Conservation (phyloP, 805 yeast species). For the Pichia pseudocactophila region DNA sequence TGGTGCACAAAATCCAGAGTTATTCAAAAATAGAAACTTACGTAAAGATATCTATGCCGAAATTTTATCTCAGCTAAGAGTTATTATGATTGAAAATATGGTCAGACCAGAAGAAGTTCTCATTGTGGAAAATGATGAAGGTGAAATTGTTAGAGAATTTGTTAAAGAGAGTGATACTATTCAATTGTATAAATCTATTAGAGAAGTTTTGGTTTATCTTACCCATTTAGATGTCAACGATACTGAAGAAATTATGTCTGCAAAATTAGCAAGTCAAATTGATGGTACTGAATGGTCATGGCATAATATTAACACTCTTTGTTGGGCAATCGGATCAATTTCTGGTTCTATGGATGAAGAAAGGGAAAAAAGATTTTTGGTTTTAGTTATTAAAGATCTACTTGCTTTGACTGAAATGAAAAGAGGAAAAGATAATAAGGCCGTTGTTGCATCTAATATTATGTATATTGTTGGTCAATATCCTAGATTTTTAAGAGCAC, state of each 20-base stretch:
- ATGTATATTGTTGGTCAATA: slow-evolving; percentile 99
- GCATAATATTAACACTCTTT: slow-evolving; percentile 92
- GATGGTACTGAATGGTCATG: slow-evolving; percentile 99
- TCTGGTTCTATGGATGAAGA: slow-evolving; percentile 99
- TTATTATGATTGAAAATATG: slow-evolving; percentile 95
- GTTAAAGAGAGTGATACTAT: slow-evolving; percentile 96
- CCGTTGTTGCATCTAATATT: slow-evolving; percentile 98
- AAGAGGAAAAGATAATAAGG: slow-evolving; percentile 95
- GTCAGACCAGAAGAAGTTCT: slow-evolving; percentile 97
- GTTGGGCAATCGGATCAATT: slow-evolving; percentile 99
- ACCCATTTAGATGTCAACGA: slow-evolving; percentile 93
- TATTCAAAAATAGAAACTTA: slow-evolving; percentile 68
- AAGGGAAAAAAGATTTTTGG: slow-evolving; percentile 90
- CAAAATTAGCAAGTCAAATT: slow-evolving; percentile 82
- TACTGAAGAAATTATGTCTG: slow-evolving; percentile 89
- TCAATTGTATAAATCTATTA: slow-evolving; percentile 87
- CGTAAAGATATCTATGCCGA: slow-evolving; percentile 80
- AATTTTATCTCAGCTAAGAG: slow-evolving; percentile 72
- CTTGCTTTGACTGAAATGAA: slow-evolving; percentile 90
- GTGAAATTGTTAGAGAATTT: slow-evolving; percentile 95
- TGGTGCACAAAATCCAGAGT: slow-evolving; percentile 82
- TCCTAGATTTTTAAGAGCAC: slow-evolving; percentile 94
- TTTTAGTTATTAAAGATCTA: slow-evolving; percentile 85
- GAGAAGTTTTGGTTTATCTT: slow-evolving; percentile 89
- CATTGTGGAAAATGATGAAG: slow-evolving; percentile 96